Evolutionary conservation across 805 yeast genomes (phyloP).

Genomic region (Saturnispora zaruensis): DNA sequence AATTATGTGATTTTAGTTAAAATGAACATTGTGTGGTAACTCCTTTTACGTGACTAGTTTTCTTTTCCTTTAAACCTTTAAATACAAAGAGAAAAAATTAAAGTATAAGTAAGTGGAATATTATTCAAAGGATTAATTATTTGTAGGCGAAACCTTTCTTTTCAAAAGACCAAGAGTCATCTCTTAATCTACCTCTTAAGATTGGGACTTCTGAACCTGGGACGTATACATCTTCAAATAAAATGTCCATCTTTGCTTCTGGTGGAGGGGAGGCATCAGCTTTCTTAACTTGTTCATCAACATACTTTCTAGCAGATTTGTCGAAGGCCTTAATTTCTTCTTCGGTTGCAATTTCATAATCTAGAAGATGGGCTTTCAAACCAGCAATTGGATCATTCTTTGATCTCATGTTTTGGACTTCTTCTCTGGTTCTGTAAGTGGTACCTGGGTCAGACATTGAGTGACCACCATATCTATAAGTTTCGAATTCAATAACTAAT

Average conservation of each 20-base stretch:
- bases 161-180: conserved; percentile 70
- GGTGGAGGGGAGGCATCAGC: conserved; percentile 95
- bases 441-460: conserved; percentile 99
- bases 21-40: background rate
- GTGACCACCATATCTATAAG: conserved; percentile 99
- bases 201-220: conserved; percentile 89
- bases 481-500: conserved; percentile 90
- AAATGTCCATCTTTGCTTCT: conserved; percentile 86
- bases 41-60: background rate
- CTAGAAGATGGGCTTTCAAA: conserved; percentile 77
- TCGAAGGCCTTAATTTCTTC: conserved; percentile 91
- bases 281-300: conserved; percentile 86
- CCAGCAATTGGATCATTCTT: conserved; percentile 98
- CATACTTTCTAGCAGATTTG: conserved; percentile 92
- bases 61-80: background rate
- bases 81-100: background rate
- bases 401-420: conserved; percentile 98
- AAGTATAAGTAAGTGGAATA: background rate
- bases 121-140: conserved; percentile 14
- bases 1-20: background rate
- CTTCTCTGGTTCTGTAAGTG: conserved; percentile 99
- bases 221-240: conserved; percentile 94
- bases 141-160: conserved; percentile 34
- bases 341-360: conserved; percentile 80
- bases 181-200: conserved; percentile 93